Percentiles rank a stretch among this genome's conserved stretches.
phyloP scores from a whole-genome alignment of 441 rosid genomes.

The Capsella rubella region DNA sequence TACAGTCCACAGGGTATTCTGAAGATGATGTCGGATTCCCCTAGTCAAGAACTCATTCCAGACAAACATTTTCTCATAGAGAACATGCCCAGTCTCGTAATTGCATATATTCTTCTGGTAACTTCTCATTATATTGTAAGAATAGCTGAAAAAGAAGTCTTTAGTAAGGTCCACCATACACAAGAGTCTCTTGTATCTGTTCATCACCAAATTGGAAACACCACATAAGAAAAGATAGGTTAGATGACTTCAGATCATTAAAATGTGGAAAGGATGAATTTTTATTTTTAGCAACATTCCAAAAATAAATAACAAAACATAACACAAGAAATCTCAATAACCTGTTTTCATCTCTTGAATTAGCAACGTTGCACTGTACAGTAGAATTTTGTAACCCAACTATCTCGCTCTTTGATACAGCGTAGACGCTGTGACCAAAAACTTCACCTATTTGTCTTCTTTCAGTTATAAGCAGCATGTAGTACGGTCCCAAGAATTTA shows the following conservation, averaged over 20 bases:
- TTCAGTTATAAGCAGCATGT: slow-evolving; percentile 88
- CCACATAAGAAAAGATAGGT: slow-evolving; percentile 10
- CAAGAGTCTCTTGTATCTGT: slow-evolving; percentile 97
- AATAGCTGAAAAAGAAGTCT: slow-evolving; percentile 99
- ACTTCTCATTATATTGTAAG: slow-evolving; percentile 91
- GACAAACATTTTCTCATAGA: slow-evolving; percentile 95
- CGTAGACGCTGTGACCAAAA: slow-evolving; percentile 84
- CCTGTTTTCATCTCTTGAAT: slow-evolving; percentile 84
- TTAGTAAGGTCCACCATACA: slow-evolving; percentile 92
- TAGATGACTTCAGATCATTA: slow-evolving; percentile 27
- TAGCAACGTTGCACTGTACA: slow-evolving; percentile 48
- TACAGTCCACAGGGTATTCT: slow-evolving; percentile 95
- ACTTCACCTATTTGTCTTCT: slow-evolving; percentile 87
- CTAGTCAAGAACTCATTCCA: slow-evolving; percentile 99
- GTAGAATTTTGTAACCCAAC: slow-evolving; percentile 75
- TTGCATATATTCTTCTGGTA: slow-evolving; percentile 87
- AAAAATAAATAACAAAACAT: neutral
- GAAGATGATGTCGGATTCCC: slow-evolving; percentile 84
- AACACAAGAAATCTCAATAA: slow-evolving; percentile 40
- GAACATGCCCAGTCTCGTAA: slow-evolving; percentile 65
- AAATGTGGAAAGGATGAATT: neutral
- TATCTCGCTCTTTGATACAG: slow-evolving; percentile 80
- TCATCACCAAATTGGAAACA: slow-evolving; percentile 43
- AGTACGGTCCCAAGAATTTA: slow-evolving; percentile 94
- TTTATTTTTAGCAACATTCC: neutral